Evolutionary conservation across 73 alveolate genomes (phyloP).

Genomic region (Stentor roeselii): DNA sequence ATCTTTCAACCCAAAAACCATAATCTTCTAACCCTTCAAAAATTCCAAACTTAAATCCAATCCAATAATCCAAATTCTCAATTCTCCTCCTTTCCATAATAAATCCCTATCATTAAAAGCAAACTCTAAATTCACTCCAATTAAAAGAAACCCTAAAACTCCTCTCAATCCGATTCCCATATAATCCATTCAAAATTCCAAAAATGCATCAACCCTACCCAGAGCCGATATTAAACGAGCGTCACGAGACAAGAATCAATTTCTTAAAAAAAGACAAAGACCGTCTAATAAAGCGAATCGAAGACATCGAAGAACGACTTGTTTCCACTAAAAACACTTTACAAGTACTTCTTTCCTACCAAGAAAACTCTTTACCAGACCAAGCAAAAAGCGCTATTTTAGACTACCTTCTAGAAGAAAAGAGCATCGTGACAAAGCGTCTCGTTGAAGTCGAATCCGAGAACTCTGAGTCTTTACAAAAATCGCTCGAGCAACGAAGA

Average conservation of each 20-base stretch:
- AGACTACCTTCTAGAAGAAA: neutral
- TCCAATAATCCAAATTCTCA: no score
- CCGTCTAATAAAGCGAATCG: neutral
- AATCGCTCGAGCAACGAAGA: neutral
- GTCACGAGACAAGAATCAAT: neutral
- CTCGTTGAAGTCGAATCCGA: neutral
- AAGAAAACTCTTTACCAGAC: no score
- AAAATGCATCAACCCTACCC: no score
- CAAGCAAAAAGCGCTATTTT: neutral
- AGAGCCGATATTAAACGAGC: neutral
- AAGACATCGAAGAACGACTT: neutral
- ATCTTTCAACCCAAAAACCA: no score
- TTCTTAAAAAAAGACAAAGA: neutral
- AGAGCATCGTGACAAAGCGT: neutral
- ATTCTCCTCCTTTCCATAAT: no score
- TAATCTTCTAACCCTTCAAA: no score
- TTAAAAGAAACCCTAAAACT: no score
- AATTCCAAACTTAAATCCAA: no score
- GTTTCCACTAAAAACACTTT: neutral
- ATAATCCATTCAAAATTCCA: no score
- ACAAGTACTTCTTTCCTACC: neutral
- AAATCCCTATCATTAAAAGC: no score
- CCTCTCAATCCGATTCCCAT: no score
- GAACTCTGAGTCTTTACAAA: neutral
- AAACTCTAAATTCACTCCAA: no score